phyloP scores from a whole-genome alignment of 257 asterid genomes.

The Ehretia macrophylla region DNA sequence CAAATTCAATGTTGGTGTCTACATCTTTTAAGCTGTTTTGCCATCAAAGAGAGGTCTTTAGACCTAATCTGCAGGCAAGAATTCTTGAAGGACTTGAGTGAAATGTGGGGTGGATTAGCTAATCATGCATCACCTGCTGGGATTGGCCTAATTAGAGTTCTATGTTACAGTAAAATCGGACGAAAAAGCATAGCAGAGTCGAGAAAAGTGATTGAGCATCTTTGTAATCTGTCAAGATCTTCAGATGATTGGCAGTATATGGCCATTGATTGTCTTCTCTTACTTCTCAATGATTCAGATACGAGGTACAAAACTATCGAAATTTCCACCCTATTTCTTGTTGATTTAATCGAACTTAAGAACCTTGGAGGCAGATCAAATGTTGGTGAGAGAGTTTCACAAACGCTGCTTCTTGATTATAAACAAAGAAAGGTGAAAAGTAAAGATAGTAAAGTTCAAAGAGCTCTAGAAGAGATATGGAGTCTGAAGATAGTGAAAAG shows the following conservation, averaged over 20 bases:
- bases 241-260: conserved; percentile 85
- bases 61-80: conserved; percentile 45
- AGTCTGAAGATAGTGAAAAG: conserved; percentile 34
- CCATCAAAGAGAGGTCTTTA: conserved; percentile 50
- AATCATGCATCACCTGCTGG: conserved; percentile 67
- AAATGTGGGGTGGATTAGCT: conserved; percentile 74
- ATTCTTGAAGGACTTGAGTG: conserved; percentile 47
- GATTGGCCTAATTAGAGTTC: conserved; percentile 54
- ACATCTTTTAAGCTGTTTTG: conserved; percentile 74
- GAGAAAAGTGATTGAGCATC: conserved; percentile 36
- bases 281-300: conserved; percentile 60
- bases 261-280: conserved; percentile 71
- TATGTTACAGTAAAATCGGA: conserved; percentile 59
- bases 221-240: conserved; percentile 68
- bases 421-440: conserved; percentile 22
- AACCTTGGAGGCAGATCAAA: conserved; percentile 45
- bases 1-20: conserved; percentile 85
- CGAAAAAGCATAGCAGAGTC: conserved; percentile 49
- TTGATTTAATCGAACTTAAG: conserved; percentile 58
- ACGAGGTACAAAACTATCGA: conserved; percentile 43
- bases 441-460: conserved; percentile 22
- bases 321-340: conserved; percentile 31
- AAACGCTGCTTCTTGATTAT: conserved; percentile 34
- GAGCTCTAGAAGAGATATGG: conserved; percentile 41
- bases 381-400: conserved; percentile 55